Evolutionary conservation across 495 filamentous ascomycete genomes (phyloP).

Genomic region (Melanomma pulvis-pyrius): DNA sequence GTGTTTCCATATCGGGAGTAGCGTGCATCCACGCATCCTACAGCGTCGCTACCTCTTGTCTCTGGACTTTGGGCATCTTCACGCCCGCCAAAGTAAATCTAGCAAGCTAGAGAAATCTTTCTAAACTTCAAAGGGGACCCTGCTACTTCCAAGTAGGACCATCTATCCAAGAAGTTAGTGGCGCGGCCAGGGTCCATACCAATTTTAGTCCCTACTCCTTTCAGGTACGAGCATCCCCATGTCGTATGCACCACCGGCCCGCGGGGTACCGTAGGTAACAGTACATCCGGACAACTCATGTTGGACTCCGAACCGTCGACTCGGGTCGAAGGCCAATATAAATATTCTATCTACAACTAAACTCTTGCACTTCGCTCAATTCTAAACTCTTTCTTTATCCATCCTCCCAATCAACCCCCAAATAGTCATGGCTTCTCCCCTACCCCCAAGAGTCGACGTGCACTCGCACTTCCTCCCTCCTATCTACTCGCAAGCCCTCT

Average conservation of each 20-base stretch:
- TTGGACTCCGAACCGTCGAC: background rate
- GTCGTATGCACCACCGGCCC: background rate
- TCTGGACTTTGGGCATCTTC: background rate
- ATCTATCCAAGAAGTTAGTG: no score
- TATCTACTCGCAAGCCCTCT: slow-evolving; percentile 44
- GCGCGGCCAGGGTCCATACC: no score
- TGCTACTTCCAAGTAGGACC: no score
- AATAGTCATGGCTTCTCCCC: slow-evolving; percentile 8
- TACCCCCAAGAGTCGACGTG: slow-evolving; percentile 41
- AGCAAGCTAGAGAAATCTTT: no score
- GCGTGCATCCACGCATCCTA: background rate
- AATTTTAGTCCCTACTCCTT: no score
- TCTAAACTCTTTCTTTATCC: background rate
- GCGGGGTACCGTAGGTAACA: background rate
- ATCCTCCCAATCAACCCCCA: no score
- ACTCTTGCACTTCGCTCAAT: no score
- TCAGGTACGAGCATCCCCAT: no score
- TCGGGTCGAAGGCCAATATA: background rate
- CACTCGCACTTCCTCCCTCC: slow-evolving; percentile 49
- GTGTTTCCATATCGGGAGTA: background rate
- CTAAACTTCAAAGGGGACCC: no score
- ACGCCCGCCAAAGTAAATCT: no score
- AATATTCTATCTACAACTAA: background rate
- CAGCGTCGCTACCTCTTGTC: background rate
- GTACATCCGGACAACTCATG: background rate